Conservation (phyloP, 2,329 filamentous ascomycete species). For the Claviceps sorghi region DNA sequence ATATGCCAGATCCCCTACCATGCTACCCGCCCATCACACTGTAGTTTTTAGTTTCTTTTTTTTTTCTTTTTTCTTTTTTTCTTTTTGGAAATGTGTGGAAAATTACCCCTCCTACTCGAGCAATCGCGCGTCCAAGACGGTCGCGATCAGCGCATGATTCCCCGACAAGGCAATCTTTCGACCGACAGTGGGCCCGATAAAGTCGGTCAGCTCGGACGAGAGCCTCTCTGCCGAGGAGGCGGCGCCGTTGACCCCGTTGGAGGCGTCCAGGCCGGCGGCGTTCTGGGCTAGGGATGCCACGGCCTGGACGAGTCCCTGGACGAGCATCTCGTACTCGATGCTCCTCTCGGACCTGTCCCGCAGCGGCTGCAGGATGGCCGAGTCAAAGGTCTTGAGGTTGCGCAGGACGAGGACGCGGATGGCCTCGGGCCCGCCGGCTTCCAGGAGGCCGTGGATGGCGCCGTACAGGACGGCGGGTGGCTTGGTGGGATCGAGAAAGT, state of each 20-base stretch:
- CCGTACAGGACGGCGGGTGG: slow-evolving; percentile 78
- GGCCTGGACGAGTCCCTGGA: slow-evolving; percentile 41
- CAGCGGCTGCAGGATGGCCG: slow-evolving; percentile 37
- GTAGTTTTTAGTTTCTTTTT: slow-evolving; percentile 9
- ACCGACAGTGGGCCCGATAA: slow-evolving; percentile 41
- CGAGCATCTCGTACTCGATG: slow-evolving; percentile 40
- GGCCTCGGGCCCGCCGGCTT: slow-evolving; percentile 54
- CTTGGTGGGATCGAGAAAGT: slow-evolving; percentile 75
- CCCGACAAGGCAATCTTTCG: slow-evolving; percentile 29
- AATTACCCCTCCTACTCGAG: slow-evolving; percentile 25
- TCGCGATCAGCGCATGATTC: slow-evolving; percentile 32
- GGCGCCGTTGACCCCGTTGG: slow-evolving; percentile 27
- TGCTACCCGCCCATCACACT: background rate
- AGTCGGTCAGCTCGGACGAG: slow-evolving; percentile 33
- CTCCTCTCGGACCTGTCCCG: slow-evolving; percentile 33
- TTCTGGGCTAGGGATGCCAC: slow-evolving; percentile 29
- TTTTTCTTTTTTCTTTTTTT: background rate
- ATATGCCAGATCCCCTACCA: background rate
- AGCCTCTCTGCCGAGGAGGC: slow-evolving; percentile 20
- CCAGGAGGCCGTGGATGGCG: slow-evolving; percentile 64
- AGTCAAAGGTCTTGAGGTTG: slow-evolving; percentile 40
- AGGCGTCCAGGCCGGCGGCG: slow-evolving; percentile 14
- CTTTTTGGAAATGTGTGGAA: no score
- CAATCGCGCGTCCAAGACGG: slow-evolving; percentile 39
- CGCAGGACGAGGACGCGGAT: slow-evolving; percentile 41